Evolutionary conservation across 345 rosid genomes (phyloP).

Genomic region (Hibiscus tridactylites): DNA sequence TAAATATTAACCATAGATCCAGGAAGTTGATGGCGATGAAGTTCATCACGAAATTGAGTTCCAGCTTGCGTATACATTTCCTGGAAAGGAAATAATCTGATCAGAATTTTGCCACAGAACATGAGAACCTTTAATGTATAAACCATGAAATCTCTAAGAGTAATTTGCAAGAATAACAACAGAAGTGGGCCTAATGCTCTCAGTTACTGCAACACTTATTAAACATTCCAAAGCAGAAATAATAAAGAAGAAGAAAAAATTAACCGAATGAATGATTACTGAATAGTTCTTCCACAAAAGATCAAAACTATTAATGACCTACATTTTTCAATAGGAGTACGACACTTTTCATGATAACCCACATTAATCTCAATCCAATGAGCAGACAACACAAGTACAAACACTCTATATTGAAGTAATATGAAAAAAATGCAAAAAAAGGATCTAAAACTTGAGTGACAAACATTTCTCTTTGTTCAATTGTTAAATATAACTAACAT

Average conservation of each 20-base stretch:
- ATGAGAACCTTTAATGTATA: neutral
- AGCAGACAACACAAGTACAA: no score
- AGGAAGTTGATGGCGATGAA: conserved; percentile 90
- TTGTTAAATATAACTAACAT: neutral
- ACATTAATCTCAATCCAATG: no score
- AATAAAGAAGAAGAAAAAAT: neutral
- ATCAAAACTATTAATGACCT: no score
- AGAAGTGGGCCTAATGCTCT: neutral
- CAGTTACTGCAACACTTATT: neutral
- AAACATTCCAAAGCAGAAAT: conserved; percentile 1
- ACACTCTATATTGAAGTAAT: no score
- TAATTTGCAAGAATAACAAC: neutral
- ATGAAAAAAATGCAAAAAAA: no score
- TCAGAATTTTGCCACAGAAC: neutral
- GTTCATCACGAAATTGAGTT: conserved; percentile 92
- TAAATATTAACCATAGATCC: conserved; percentile 58
- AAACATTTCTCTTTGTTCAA: neutral
- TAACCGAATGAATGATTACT: neutral
- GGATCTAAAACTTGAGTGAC: no score
- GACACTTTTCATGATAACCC: no score
- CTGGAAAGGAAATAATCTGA: conserved; percentile 36
- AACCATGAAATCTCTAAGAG: neutral
- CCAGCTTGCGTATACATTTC: conserved; percentile 96
- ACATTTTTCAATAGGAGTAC: neutral
- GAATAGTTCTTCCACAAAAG: no score